Base-by-base conservation (phyloP, 306 rosid genomes). In the Dalbergia oliveri region DNA sequence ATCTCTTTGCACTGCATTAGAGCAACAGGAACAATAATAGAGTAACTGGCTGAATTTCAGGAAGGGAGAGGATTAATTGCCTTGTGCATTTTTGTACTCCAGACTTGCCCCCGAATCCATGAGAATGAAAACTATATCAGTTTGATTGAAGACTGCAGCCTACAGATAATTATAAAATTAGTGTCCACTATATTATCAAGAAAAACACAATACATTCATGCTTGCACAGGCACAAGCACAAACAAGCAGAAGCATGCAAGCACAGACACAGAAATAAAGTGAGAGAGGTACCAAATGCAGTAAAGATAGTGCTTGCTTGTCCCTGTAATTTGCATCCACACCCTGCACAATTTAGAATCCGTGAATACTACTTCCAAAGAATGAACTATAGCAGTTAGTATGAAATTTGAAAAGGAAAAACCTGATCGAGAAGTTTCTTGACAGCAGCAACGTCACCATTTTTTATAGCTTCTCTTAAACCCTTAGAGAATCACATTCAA, bases 91-190 rank as follows among this genome's bases (percentile, higher is more conserved):
- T 89, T 90, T 96, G 89, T 84, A 87, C 50, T 86, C 84, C 77
- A 96, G 83, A 84, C 83, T 93, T 82, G 97, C 99, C 86, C 99
- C 99, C 60, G 87, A 84, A 60, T 93, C 98, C 95, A 96, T 96
- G 69, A 96, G 99, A 81, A 88, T 76, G 84, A 93, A 96, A 66
- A 76, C 97, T 79, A 93, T 96, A 68, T 91, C 98, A n/a, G 98
- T 91, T 77, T 90, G 98, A 86, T 93, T 96, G 77, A 96, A 96
- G 76, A 96, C 94, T 26, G 99, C 93, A 67, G 97, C 99, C 99
- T 93, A 39, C 87, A 87, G 19, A 84, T 83, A 66, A 80, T 70
- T 58, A 34, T 33, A 79, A 77, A 47, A 72, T 83, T 37, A 83
- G 82, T 33, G 64, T 35, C 51, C 76, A 78, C 44, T 35, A 16